Evolutionary conservation across 495 filamentous ascomycete genomes (phyloP).

Genomic region (Aspergillus nidulans): DNA sequence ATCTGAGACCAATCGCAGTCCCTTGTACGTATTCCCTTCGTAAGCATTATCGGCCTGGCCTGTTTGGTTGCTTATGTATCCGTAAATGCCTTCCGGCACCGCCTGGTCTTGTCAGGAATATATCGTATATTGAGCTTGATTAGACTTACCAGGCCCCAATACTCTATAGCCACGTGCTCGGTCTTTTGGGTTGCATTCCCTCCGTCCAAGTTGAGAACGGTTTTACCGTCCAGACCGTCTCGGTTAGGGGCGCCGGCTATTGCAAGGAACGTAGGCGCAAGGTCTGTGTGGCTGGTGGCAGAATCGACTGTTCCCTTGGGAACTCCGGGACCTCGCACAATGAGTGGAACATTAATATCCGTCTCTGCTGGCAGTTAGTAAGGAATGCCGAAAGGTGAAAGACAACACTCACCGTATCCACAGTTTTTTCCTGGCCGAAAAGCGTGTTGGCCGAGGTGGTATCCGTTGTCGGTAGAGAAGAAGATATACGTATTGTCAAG

Average conservation of each 20-base stretch:
- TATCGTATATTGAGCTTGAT: background rate
- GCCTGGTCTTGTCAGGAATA: constrained; percentile 20
- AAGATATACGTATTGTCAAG: constrained; percentile 65
- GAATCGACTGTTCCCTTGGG: constrained; percentile 39
- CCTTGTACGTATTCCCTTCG: constrained; percentile 59
- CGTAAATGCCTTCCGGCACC: constrained; percentile 46
- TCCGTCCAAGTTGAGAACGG: constrained; percentile 36
- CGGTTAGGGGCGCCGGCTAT: constrained; percentile 31
- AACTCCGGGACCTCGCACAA: constrained; percentile 56
- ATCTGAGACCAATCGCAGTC: constrained; percentile 45
- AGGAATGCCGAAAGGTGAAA: background rate
- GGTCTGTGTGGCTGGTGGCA: constrained; percentile 61
- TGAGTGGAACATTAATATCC: constrained; percentile 63
- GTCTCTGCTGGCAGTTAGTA: constrained; percentile 40
- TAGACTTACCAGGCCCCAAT: constrained; percentile 47
- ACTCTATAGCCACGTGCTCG: constrained; percentile 59
- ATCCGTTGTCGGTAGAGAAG: constrained; percentile 66
- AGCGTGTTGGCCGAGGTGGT: constrained; percentile 64
- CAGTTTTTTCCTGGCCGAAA: constrained; percentile 65
- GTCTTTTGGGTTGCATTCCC: constrained; percentile 34
- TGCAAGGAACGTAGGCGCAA: constrained; percentile 59
- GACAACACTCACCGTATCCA: constrained; percentile 57
- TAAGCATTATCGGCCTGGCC: constrained; percentile 17
- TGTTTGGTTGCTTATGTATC: constrained; percentile 21
- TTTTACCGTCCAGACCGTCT: constrained; percentile 50